phyloP scores from a whole-genome alignment of 257 asterid species.

The Apocynum venetum region DNA sequence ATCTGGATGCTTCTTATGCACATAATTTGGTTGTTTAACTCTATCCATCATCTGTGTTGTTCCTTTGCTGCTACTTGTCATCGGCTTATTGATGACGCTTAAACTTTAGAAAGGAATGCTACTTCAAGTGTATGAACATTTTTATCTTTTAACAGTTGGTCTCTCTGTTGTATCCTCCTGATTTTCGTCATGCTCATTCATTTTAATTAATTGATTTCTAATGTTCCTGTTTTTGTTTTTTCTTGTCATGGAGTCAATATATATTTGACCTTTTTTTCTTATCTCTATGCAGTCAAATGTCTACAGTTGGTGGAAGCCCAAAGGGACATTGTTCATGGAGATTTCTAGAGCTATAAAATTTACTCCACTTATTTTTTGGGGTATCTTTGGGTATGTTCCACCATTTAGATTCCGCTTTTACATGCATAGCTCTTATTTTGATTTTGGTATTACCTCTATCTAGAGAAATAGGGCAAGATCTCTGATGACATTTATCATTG shows the following conservation, averaged over 20 bases:
- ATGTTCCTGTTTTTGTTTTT: neutral
- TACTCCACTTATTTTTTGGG: slow-evolving; percentile 86
- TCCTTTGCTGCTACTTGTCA: neutral
- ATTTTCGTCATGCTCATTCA: neutral
- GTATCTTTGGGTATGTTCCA: slow-evolving; percentile 70
- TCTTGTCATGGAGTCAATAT: neutral
- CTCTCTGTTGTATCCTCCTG: neutral
- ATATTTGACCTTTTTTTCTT: slow-evolving; percentile 16
- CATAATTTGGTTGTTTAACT: neutral
- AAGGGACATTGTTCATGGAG: slow-evolving; percentile 53
- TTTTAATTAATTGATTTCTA: too few relatives aligned
- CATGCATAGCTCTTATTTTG: slow-evolving; percentile 3
- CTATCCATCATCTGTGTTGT: neutral
- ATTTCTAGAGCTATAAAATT: slow-evolving; percentile 80
- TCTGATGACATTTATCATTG: neutral
- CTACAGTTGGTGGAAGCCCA: slow-evolving; percentile 95
- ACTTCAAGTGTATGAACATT: neutral
- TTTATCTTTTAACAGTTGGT: neutral
- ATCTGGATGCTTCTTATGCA: neutral
- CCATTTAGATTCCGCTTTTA: neutral
- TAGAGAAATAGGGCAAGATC: neutral
- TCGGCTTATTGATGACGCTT: neutral
- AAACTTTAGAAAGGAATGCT: neutral
- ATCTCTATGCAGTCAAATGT: slow-evolving; percentile 58
- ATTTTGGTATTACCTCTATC: neutral